phyloP scores from a whole-genome alignment of 2,329 filamentous ascomycete species.

The Acrocalymma vagum region DNA sequence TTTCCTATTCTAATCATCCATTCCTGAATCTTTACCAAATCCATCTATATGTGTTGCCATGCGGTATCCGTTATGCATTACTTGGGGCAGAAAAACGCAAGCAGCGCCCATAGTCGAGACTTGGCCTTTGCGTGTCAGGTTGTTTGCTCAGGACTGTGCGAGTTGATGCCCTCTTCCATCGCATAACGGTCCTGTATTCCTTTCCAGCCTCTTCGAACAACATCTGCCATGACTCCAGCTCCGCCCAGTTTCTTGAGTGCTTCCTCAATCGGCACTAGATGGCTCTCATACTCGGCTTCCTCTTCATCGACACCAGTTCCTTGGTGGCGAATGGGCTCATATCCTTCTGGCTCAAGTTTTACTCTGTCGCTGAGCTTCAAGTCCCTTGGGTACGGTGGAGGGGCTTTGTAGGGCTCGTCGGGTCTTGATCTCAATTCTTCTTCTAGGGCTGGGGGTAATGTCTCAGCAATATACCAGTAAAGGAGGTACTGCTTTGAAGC shows the following conservation, averaged over 20 bases:
- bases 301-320: slow-evolving; percentile 59
- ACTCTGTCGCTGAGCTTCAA: slow-evolving; percentile 50
- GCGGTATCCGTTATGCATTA: too few relatives aligned
- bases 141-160: slow-evolving; percentile 28
- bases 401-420: slow-evolving; percentile 44
- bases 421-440: slow-evolving; percentile 27
- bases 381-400: slow-evolving; percentile 45
- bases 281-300: slow-evolving; percentile 54
- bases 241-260: slow-evolving; percentile 50
- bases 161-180: slow-evolving; percentile 29
- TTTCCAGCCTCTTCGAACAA: slow-evolving; percentile 56
- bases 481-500: slow-evolving; percentile 52
- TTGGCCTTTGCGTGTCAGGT: slow-evolving; percentile 3
- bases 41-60: too few relatives aligned
- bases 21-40: too few relatives aligned
- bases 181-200: slow-evolving; percentile 48
- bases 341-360: slow-evolving; percentile 49
- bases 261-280: slow-evolving; percentile 53
- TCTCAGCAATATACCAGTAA: slow-evolving; percentile 59
- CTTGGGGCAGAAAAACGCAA: too few relatives aligned
- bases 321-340: slow-evolving; percentile 56
- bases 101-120: background rate
- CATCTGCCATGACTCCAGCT: slow-evolving; percentile 53
- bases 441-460: slow-evolving; percentile 50
- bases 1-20: too few relatives aligned